Conservation (phyloP, 805 yeast species). For the Myxozyma geophila region DNA sequence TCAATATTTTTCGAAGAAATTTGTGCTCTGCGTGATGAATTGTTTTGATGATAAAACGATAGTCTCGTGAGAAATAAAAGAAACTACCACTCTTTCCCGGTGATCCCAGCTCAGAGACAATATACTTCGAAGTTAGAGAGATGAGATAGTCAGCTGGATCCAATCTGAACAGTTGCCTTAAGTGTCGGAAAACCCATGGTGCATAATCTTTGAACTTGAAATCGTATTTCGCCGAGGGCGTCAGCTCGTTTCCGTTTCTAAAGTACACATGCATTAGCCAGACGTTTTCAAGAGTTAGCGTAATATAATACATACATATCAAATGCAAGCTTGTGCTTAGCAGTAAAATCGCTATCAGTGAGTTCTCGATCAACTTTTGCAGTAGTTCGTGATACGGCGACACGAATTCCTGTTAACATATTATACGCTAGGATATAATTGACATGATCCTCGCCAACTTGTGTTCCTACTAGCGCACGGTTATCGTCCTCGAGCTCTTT, state of each 20-base stretch:
- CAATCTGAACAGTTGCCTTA: constrained; percentile 76
- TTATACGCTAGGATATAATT: constrained; percentile 94
- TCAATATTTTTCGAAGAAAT: constrained; percentile 72
- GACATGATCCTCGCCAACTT: constrained; percentile 89
- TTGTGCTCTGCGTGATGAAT: constrained; percentile 92
- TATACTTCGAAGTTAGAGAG: constrained; percentile 89
- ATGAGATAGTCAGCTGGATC: constrained; percentile 96
- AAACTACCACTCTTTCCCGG: constrained; percentile 98
- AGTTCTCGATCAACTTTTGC: constrained; percentile 82
- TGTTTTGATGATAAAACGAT: constrained; percentile 91
- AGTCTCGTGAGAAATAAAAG: constrained; percentile 93
- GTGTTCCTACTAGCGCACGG: constrained; percentile 71
- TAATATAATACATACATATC: constrained; percentile 53
- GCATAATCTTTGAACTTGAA: constrained; percentile 96
- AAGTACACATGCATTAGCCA: not conserved
- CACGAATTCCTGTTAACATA: constrained; percentile 96
- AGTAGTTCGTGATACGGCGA: constrained; percentile 84
- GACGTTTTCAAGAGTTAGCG: not conserved
- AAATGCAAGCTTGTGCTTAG: constrained; percentile 80
- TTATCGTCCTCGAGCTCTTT: constrained; percentile 42
- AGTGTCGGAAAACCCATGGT: constrained; percentile 90
- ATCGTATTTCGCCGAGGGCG: constrained; percentile 93
- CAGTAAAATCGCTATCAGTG: constrained; percentile 68
- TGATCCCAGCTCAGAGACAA: constrained; percentile 87
- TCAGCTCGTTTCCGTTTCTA: constrained; percentile 71